Base-by-base conservation (phyloP, 805 yeast species). In the Wickerhamiella alocasiicola region DNA sequence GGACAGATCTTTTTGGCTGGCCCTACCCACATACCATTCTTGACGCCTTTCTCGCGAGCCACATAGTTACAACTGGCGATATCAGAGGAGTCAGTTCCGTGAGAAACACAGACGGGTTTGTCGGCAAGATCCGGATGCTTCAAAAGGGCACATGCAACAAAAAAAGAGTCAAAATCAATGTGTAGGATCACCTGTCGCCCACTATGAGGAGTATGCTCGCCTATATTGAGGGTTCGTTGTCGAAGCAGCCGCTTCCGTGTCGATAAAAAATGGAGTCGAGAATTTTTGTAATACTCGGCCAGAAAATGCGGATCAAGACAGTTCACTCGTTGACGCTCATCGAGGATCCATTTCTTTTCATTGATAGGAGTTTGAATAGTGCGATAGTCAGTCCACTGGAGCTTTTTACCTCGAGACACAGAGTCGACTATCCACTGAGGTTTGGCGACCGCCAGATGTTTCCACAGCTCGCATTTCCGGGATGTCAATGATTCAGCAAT, bases 161-260 rank as follows among this genome's bases (percentile, higher is more conserved):
- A 88, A 53, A 91, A 88, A 48, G 94, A 84, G 57, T 88, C 98
- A 57, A 85, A 88, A 56, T 88, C 98, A 25, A 88, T 68, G 56
- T 88, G 96, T 41, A 87, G 55, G 7, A 87, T 71, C 1, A 69
- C 23, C 16, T 37, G 41, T 24, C 24, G 32, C 3, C 41, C 41
- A n/a, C 31, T 44, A 7, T 35, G 39, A 13, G 38, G 27, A 1
- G 43, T 24, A 2, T 34, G 44, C 9, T 12, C n/a, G 26, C 25
- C 39, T 2, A 7, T 19, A 5, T 25, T 25, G n/a, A 7, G 26
- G 6, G 26, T 59, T 3, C 65, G 56, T 29, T 79, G 64, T 36
- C 82, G 65, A 18, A 91, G 61, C 29, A 77, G 81, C 0, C 84
- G 70, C 54, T 84, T 88, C 91, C 95, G 83, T 3, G 76, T 68